Evolutionary conservation across 2,329 filamentous ascomycete species (phyloP).

Genomic region (Aspergillus udagawae): DNA sequence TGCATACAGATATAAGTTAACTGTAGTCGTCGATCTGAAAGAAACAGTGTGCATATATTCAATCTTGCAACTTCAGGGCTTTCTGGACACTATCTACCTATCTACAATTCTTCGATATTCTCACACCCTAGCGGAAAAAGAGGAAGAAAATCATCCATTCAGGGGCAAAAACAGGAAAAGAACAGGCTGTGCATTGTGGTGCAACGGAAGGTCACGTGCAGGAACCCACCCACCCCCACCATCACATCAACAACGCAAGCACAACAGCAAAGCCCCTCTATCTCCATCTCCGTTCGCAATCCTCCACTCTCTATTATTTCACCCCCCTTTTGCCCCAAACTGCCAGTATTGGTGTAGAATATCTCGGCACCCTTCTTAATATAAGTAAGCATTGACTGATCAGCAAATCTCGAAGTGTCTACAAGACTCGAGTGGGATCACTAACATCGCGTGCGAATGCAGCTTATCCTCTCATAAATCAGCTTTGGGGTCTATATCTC

Average conservation of each 20-base stretch:
- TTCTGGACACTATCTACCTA: background rate
- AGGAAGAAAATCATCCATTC: background rate
- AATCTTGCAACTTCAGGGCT: background rate
- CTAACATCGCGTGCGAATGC: conserved; percentile 30
- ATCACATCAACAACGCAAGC: conserved; percentile 23
- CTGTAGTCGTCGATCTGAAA: background rate
- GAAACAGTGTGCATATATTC: background rate
- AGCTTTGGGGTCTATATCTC: conserved; percentile 18
- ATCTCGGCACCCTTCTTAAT: background rate
- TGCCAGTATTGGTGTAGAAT: background rate
- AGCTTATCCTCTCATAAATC: conserved; percentile 19
- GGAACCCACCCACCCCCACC: conserved; percentile 19
- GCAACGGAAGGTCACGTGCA: conserved; percentile 19
- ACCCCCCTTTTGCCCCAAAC: conserved; percentile 8
- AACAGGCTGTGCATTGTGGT: conserved; percentile 17
- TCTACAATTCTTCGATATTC: background rate
- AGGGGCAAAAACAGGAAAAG: conserved; percentile 6
- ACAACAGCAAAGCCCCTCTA: conserved; percentile 33
- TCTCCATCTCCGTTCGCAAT: conserved; percentile 20
- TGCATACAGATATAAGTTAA: background rate
- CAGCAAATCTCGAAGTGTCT: background rate
- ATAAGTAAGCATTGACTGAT: conserved; percentile 9
- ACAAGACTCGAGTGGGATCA: background rate
- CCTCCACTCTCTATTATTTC: conserved; percentile 12
- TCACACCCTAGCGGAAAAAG: background rate